Conservation (phyloP, 2,329 filamentous ascomycete species). For the Fusarium sarcochroum region DNA sequence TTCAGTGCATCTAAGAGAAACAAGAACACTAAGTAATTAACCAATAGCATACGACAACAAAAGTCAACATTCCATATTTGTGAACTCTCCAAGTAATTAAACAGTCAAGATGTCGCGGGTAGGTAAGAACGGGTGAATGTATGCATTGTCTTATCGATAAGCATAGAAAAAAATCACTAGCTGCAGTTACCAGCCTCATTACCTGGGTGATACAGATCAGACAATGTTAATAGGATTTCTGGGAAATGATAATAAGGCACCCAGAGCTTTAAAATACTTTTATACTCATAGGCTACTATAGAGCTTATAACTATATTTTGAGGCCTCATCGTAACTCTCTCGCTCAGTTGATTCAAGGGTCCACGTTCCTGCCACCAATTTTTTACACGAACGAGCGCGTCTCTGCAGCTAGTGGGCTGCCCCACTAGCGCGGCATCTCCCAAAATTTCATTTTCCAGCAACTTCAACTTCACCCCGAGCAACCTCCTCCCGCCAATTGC, state of each 20-base stretch:
- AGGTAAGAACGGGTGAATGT: constrained; percentile 5
- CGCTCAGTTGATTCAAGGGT: neutral
- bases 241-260: no score
- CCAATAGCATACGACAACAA: neutral
- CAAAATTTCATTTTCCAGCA: constrained; percentile 49
- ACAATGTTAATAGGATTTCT: no score
- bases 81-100: neutral
- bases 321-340: neutral
- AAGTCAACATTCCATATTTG: neutral
- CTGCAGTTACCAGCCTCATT: neutral
- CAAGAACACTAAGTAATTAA: neutral
- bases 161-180: constrained; percentile 17
- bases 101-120: neutral
- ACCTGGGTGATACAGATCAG: neutral
- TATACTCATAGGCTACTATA: no score
- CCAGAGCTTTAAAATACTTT: no score
- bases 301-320: no score
- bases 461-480: constrained; percentile 38
- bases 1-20: neutral
- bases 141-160: constrained; percentile 34
- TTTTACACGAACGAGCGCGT: constrained; percentile 39
- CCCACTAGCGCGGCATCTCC: constrained; percentile 43
- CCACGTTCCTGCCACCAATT: constrained; percentile 9
- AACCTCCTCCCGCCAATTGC: constrained; percentile 43
- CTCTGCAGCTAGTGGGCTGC: constrained; percentile 25